phyloP scores from a whole-genome alignment of 169 alveolate genomes.

The Cryptosporidium sp. region DNA sequence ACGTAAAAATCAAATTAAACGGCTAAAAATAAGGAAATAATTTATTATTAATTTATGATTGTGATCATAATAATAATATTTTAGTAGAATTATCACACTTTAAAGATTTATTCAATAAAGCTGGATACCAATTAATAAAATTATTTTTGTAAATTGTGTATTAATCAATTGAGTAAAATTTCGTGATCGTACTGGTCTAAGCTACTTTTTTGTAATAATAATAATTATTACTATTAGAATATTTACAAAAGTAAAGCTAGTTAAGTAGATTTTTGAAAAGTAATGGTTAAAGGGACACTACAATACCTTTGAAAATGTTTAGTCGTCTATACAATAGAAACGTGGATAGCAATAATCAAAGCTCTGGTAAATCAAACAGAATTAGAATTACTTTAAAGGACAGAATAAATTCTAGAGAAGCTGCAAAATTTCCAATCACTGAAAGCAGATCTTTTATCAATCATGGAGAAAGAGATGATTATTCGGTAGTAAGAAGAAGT shows the following conservation, averaged over 20 bases:
- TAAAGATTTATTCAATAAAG: neutral
- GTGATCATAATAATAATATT: neutral
- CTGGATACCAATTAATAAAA: neutral
- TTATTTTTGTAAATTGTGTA: neutral
- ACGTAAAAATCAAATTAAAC: neutral
- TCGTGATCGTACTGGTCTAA: neutral
- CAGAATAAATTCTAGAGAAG: conserved; percentile 26
- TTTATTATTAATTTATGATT: neutral
- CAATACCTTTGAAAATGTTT: conserved; percentile 10
- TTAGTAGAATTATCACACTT: neutral
- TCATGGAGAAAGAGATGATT: conserved; percentile 1
- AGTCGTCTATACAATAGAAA: conserved; percentile 55
- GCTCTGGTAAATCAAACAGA: conserved; percentile 10
- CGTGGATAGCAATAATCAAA: neutral
- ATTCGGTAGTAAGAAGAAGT: conserved; percentile 4
- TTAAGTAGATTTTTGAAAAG: neutral
- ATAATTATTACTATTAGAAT: too few relatives aligned
- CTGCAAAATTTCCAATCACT: neutral
- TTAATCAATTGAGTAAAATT: neutral
- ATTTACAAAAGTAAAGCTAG: neutral
- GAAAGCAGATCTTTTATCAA: neutral
- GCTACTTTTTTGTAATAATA: neutral
- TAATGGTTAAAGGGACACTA: neutral
- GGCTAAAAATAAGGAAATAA: neutral
- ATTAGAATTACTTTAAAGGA: conserved; percentile 37